Evolutionary conservation across 257 asterid genomes (phyloP).

Genomic region (Eucommia ulmoides): DNA sequence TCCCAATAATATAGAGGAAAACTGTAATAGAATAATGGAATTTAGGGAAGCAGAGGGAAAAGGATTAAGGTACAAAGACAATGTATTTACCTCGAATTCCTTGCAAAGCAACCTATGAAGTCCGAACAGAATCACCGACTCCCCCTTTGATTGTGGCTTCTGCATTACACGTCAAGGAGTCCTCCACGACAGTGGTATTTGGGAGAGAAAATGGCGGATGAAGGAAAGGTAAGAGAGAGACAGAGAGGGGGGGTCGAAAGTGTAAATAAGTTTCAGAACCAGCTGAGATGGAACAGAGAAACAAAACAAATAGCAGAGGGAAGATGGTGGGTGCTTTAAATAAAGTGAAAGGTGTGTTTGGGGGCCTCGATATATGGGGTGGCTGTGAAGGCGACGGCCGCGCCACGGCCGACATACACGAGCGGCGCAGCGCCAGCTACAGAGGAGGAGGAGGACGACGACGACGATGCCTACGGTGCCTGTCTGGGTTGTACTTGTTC

Average conservation of each 20-base stretch:
- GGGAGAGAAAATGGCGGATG: constrained; percentile 11
- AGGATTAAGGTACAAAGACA: constrained; percentile 4
- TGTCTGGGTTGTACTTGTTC: no score
- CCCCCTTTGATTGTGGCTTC: constrained; percentile 41
- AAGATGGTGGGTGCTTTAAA: neutral
- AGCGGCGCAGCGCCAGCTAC: constrained; percentile 40
- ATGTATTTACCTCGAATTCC: constrained; percentile 32
- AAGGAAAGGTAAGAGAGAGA: constrained; percentile 11
- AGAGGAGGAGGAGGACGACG: no score
- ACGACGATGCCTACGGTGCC: no score
- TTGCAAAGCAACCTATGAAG: constrained; percentile 25
- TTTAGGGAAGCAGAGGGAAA: constrained; percentile 16
- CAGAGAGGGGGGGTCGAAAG: neutral
- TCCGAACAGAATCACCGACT: constrained; percentile 59
- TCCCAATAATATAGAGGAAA: constrained; percentile 8
- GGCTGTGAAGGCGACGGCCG: constrained; percentile 13
- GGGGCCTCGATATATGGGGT: constrained; percentile 42
- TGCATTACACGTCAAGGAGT: constrained; percentile 16
- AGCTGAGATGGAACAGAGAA: neutral
- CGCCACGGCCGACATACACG: constrained; percentile 37
- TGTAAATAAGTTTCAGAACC: neutral
- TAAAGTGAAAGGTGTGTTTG: no score
- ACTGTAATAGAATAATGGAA: constrained; percentile 10
- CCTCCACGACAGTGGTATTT: constrained; percentile 15
- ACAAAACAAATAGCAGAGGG: neutral